These are phyloP conservation scores for Aeschynomene evenia DNA, from an alignment of 306 rosid species.

Conservation along the genomic window DNA sequence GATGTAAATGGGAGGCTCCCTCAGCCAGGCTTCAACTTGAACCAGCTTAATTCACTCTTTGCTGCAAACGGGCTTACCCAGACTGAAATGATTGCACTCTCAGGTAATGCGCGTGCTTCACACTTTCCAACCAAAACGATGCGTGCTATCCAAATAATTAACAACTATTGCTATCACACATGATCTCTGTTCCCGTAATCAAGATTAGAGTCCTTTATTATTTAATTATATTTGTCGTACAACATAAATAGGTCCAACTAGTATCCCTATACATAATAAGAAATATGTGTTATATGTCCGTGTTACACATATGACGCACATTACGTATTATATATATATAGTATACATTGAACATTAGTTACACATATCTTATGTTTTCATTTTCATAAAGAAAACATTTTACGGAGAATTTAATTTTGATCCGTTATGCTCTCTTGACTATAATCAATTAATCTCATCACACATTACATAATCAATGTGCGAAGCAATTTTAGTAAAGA, in stretches of 20 bases:
- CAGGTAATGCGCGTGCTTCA: constrained; percentile 46
- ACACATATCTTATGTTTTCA: too few relatives aligned
- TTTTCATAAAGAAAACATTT: too few relatives aligned
- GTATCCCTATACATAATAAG: too few relatives aligned
- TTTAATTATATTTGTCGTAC: too few relatives aligned
- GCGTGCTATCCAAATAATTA: not conserved
- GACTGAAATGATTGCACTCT: constrained; percentile 75
- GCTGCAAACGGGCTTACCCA: constrained; percentile 54
- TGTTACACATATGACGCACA: too few relatives aligned
- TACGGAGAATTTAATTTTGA: not conserved
- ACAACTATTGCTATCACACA: not conserved
- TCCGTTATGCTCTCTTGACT: not conserved
- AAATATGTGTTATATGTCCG: too few relatives aligned
- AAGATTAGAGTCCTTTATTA: too few relatives aligned
- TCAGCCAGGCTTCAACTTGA: constrained; percentile 51
- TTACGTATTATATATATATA: too few relatives aligned
- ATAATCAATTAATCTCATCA: too few relatives aligned
- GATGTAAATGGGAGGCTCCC: constrained; percentile 70
- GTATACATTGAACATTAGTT: too few relatives aligned
- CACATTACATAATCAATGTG: not conserved
- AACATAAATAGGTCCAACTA: too few relatives aligned
- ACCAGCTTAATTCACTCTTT: constrained; percentile 71
- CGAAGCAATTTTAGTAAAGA: not conserved
- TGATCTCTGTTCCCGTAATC: not conserved
- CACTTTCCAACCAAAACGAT: constrained; percentile 4